Percentiles rank a stretch among this genome's conserved stretches.
Evolutionary conservation across 129 eudicot genomes (phyloP).

Genomic region (Helianthus annuus): DNA sequence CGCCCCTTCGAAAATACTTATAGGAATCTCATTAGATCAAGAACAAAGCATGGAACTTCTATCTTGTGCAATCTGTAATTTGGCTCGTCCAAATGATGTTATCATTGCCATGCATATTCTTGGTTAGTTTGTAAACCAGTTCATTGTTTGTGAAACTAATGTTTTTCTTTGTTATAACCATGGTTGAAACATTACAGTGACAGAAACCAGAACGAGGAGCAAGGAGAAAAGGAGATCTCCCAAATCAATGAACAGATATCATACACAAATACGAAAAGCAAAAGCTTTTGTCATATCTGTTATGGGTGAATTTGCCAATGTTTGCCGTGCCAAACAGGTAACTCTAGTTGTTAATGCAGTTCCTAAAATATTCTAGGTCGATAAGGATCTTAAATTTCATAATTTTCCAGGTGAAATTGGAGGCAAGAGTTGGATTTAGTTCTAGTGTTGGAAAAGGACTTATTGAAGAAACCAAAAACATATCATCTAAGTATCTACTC

Average conservation of each 20-base stretch:
- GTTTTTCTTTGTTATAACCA: not conserved
- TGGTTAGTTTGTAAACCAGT: slow-evolving; percentile 45
- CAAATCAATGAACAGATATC: slow-evolving; percentile 40
- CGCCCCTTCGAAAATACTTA: slow-evolving; percentile 56
- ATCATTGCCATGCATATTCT: slow-evolving; percentile 73
- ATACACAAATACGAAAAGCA: slow-evolving; percentile 62
- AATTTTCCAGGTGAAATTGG: slow-evolving; percentile 62
- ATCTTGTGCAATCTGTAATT: slow-evolving; percentile 56
- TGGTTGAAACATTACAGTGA: slow-evolving; percentile 16
- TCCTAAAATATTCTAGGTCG: not conserved
- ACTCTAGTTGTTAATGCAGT: not conserved
- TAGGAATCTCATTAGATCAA: slow-evolving; percentile 62
- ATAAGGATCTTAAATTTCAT: not conserved
- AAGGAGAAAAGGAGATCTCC: slow-evolving; percentile 19
- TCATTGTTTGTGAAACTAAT: not conserved
- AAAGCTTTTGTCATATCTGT: slow-evolving; percentile 76
- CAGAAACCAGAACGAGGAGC: slow-evolving; percentile 37
- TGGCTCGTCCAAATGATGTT: slow-evolving; percentile 70
- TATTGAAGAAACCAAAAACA: slow-evolving; percentile 61
- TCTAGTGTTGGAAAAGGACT: slow-evolving; percentile 69
- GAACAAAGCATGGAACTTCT: slow-evolving; percentile 66
- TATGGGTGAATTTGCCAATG: slow-evolving; percentile 69
- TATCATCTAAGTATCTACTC: slow-evolving; percentile 57
- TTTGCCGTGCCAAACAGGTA: slow-evolving; percentile 68
- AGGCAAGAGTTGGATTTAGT: slow-evolving; percentile 77